Base-by-base conservation (phyloP, 495 filamentous ascomycete genomes). In the Hypoxylon fuscum region DNA sequence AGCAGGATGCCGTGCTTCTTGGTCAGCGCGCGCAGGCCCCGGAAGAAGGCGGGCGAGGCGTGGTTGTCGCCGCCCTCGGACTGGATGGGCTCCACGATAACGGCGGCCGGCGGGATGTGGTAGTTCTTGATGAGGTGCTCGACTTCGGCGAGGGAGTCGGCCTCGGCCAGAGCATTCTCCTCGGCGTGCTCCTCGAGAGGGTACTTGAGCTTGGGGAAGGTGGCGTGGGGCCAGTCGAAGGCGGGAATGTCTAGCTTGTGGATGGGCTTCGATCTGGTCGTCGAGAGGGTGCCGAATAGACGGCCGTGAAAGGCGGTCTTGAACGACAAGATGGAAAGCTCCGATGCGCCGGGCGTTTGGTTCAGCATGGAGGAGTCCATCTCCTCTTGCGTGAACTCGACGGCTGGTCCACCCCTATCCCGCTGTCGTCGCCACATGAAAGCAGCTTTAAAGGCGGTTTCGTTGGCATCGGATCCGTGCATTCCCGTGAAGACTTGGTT, bases 1-100 rank as follows among this genome's bases (percentile, higher is more conserved):
- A 98, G 84, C 44, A 98, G 86, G 18, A 97, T 84, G 64, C 88
- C 84, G 79, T 93, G 89, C 72, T 89, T 90, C 78, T 87, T 87
- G 38, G 95, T 97, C 56, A 98, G 77, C 1, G 85, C 89, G 37
- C 96, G 90, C 37, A 98, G 86, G 48, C 90, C 90, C 31, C 78
- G 85, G 88, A 98, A 98, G 84, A 97, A 98, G 46, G 83, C 84
- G 15, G 95, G 89, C 0, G 92, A 93, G 64, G 95, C 95, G 78
- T 98, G 95, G 85, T 98, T 98, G 83, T 98, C 95, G 66, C 95
- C 95, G 66, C 95, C 95, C 77, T 98, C 95, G 69, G 92, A 96
- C 80, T 98, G 95, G 76, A 98, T 93, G 56, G 95, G 95, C 80
- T 98, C 95, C 58, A 98, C 83, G 51, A 98, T 78, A 34, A 97